These are phyloP conservation scores for Maudiozyma humilis DNA, from an alignment of 1,139 yeast species.

Conservation along the genomic window DNA sequence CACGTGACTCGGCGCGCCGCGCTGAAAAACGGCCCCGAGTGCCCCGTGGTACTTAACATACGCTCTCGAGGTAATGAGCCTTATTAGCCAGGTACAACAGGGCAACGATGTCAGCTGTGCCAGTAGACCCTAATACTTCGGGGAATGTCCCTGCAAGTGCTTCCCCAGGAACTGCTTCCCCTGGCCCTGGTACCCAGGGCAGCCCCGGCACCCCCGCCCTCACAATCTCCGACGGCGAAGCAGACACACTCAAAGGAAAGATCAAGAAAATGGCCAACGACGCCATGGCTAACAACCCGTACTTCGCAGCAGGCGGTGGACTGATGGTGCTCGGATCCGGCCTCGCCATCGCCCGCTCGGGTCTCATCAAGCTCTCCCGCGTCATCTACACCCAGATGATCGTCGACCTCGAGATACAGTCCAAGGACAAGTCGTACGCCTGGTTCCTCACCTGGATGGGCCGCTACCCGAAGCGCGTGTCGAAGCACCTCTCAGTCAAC, in stretches of 20 bases:
- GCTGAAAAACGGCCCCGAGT: too few species aligned
- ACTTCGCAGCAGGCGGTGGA: slow-evolving; percentile 97
- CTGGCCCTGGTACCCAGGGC: too few species aligned
- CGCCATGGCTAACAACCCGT: slow-evolving; percentile 68
- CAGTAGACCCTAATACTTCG: background rate
- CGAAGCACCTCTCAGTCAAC: slow-evolving; percentile 84
- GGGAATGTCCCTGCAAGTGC: too few species aligned
- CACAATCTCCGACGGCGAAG: background rate
- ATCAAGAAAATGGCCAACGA: slow-evolving; percentile 37
- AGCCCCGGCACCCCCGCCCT: background rate
- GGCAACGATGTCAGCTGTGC: background rate
- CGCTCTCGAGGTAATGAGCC: too few species aligned
- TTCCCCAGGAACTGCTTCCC: too few species aligned
- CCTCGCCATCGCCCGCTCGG: slow-evolving; percentile 69
- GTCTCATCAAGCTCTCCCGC: slow-evolving; percentile 53
- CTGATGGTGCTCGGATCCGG: slow-evolving; percentile 88
- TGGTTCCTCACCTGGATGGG: slow-evolving; percentile 99
- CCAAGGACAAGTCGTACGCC: slow-evolving; percentile 83
- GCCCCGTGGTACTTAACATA: too few species aligned
- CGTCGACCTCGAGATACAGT: slow-evolving; percentile 88
- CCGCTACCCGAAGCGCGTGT: slow-evolving; percentile 57
- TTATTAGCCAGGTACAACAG: too few species aligned
- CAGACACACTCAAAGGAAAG: slow-evolving; percentile 8
- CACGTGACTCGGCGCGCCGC: too few species aligned
- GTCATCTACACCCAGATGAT: slow-evolving; percentile 74